Base-by-base conservation (phyloP, 1,284 basidiomycete species). In the Wallemia hederae region DNA sequence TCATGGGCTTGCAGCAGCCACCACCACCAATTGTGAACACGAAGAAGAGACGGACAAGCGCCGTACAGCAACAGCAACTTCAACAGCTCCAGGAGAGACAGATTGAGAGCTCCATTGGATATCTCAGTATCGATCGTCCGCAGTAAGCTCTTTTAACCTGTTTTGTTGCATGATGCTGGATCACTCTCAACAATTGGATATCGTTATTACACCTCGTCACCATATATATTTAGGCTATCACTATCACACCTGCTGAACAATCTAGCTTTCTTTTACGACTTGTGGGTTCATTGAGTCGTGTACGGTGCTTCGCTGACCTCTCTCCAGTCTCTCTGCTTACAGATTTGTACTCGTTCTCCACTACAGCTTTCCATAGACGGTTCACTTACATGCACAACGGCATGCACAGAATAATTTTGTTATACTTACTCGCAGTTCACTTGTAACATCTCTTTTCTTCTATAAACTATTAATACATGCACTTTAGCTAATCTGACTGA, bases 31-130 rank as follows among this genome's bases (percentile, higher is more conserved):
- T 28, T 15, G 56, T 58, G 5, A 58, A 58, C 24, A 58, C 56
- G 3, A 58, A 58, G 56, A 58, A 58, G 25, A 26, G 56, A 24
- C 56, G 56, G 25, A 58, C 56, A 14, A 58, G 56, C n/a, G 56
- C 25, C 9, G 56, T 28, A 26, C 25, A 58, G 17, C 56, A 58
- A 19, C 29, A 31, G n/a, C 39, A 49, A n/a, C 5, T 22, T 22
- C 14, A 49, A n/a, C 39, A 49, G 22, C n/a, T 22, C 11, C 9
- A 49, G 22, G 39, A 49, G 39, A 49, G 19, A n/a, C 39, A 49
- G n/a, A 49, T 49, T 49, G 39, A 49, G 39, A 49, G 39, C 19
- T 49, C 39, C 5, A n/a, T 49, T 22, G 39, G 39, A 49, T 49
- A 49, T 49, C 39, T 49, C 39, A 49, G 39, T 49, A 49, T 49